These are phyloP conservation scores for Auricularia cornea DNA, from an alignment of 768 basidiomycete species.

Conservation along the genomic window DNA sequence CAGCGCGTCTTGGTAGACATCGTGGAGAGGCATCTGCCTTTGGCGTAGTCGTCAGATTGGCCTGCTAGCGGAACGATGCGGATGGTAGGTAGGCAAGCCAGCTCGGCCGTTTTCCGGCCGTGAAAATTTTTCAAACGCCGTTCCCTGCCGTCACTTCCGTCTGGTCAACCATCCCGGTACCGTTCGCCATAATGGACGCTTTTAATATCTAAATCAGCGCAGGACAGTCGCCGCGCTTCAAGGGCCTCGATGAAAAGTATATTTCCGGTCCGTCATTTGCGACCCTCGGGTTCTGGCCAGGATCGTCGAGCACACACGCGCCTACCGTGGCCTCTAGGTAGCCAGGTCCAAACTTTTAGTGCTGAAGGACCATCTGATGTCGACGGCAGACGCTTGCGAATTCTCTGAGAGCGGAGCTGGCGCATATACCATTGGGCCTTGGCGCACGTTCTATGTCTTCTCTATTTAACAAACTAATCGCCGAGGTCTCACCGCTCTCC, in stretches of 20 bases:
- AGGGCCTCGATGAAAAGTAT: constrained; percentile 28
- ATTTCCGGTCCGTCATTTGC: constrained; percentile 33
- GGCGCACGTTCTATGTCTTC: constrained; percentile 35
- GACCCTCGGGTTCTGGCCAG: constrained; percentile 19
- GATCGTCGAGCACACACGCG: constrained; percentile 7
- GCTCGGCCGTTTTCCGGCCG: no score
- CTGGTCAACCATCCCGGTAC: constrained; percentile 38
- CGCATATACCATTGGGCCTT: constrained; percentile 33
- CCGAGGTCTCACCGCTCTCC: constrained; percentile 16
- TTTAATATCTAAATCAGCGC: constrained; percentile 30
- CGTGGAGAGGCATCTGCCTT: no score
- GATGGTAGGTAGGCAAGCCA: no score
- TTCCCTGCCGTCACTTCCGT: constrained; percentile 25
- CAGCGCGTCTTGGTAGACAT: no score
- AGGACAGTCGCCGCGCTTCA: constrained; percentile 33
- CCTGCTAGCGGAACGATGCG: no score
- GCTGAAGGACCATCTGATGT: not conserved
- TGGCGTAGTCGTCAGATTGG: no score
- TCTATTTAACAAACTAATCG: constrained; percentile 30
- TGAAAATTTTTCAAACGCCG: no score
- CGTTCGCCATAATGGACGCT: constrained; percentile 32
- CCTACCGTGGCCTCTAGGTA: not conserved
- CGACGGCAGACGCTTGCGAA: constrained; percentile 41
- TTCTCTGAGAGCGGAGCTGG: constrained; percentile 34
- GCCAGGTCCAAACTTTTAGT: not conserved